These are phyloP conservation scores for Fusarium sp. DNA, from an alignment of 2,329 filamentous ascomycete genomes.

Conservation along the genomic window DNA sequence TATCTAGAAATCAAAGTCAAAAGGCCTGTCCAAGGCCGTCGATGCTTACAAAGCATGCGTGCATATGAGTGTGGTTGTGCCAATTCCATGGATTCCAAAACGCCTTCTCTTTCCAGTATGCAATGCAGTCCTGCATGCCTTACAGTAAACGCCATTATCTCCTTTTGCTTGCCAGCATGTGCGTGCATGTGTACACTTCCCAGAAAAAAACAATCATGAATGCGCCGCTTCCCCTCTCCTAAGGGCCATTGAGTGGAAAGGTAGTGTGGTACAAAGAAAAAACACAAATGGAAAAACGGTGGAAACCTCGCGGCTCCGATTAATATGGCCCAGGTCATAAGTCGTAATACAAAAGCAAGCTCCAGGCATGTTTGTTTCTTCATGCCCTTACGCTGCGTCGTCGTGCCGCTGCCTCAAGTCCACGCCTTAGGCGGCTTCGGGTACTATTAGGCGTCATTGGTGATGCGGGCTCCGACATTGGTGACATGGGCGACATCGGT, in stretches of 20 bases:
- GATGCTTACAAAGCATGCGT: slow-evolving; percentile 31
- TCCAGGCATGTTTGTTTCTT: slow-evolving; percentile 23
- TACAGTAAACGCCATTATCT: slow-evolving; percentile 32
- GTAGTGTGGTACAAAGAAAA: slow-evolving; percentile 29
- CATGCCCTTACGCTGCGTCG: slow-evolving; percentile 53
- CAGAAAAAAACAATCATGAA: slow-evolving; percentile 19
- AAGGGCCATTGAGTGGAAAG: slow-evolving; percentile 26
- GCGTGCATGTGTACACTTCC: slow-evolving; percentile 27
- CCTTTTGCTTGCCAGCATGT: slow-evolving; percentile 36
- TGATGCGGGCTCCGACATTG: slow-evolving; percentile 41
- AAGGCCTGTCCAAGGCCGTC: slow-evolving; percentile 38
- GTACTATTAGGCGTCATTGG: slow-evolving; percentile 43
- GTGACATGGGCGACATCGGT: slow-evolving; percentile 43
- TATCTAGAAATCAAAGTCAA: slow-evolving; percentile 32
- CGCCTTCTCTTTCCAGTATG: slow-evolving; percentile 33
- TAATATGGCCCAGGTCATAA: slow-evolving; percentile 37
- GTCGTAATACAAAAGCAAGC: slow-evolving; percentile 29
- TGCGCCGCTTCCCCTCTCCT: slow-evolving; percentile 30
- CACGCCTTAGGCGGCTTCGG: slow-evolving; percentile 38
- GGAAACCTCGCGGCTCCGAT: slow-evolving; percentile 32
- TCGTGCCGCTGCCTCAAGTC: slow-evolving; percentile 43
- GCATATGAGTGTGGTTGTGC: slow-evolving; percentile 24
- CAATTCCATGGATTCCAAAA: slow-evolving; percentile 16
- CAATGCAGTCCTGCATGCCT: slow-evolving; percentile 35
- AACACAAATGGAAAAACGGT: slow-evolving; percentile 16